Percentiles rank a stretch among this genome's conserved stretches.
These are phyloP conservation scores for Fraxinus velutina DNA, from an alignment of 305 asterid species.

Conservation along the genomic window DNA sequence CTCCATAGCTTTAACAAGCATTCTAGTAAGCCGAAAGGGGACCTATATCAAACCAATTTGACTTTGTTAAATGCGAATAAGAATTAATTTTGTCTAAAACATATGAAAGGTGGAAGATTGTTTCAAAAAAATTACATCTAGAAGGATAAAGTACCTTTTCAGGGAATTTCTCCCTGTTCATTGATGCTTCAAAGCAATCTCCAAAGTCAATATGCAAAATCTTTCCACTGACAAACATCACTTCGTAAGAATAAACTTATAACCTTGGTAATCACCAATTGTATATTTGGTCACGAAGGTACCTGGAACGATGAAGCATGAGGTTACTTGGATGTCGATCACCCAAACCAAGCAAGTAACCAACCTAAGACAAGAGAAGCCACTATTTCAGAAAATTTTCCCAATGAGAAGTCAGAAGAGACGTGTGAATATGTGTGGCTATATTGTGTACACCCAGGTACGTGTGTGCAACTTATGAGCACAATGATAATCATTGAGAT, in stretches of 20 bases:
- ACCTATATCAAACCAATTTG: slow-evolving; percentile 52
- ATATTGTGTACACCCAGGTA: neutral
- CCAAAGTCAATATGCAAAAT: slow-evolving; percentile 97
- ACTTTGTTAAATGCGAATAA: slow-evolving; percentile 1
- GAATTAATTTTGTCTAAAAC: neutral
- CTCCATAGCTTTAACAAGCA: slow-evolving; percentile 99
- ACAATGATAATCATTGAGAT: neutral
- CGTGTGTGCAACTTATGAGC: neutral
- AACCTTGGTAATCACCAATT: slow-evolving; percentile 17
- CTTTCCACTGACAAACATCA: slow-evolving; percentile 71
- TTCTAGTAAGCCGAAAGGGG: slow-evolving; percentile 98
- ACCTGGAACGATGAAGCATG: slow-evolving; percentile 95
- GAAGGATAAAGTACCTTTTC: slow-evolving; percentile 60
- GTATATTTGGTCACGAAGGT: slow-evolving; percentile 3
- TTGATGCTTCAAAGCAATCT: slow-evolving; percentile 99
- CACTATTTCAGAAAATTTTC: neutral
- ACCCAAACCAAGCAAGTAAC: slow-evolving; percentile 96
- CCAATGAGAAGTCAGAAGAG: neutral
- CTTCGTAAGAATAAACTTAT: slow-evolving; percentile 17
- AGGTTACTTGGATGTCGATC: slow-evolving; percentile 99
- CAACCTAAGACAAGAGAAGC: slow-evolving; percentile 59
- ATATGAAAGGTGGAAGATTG: neutral
- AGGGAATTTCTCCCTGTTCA: slow-evolving; percentile 98
- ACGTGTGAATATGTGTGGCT: neutral
- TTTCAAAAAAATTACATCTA: neutral